These are phyloP conservation scores for Triangularia setosa DNA, from an alignment of 2,329 filamentous ascomycete species.

Conservation along the genomic window DNA sequence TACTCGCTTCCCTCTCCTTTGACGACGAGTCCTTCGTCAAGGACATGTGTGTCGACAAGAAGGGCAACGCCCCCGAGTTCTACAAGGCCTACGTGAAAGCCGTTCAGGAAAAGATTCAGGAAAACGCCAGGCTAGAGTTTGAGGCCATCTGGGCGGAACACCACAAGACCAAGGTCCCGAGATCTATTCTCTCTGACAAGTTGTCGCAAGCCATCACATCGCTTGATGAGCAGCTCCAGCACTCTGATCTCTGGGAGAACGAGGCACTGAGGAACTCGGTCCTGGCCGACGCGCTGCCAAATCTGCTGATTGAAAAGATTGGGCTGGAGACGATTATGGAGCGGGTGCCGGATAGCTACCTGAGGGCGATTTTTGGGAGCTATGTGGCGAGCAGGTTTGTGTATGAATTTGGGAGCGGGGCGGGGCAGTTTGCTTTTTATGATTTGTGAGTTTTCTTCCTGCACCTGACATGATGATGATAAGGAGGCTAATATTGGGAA, in stretches of 20 bases:
- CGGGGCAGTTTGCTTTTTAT: conserved; percentile 97
- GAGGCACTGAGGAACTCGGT: conserved; percentile 72
- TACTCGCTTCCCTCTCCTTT: conserved; percentile 90
- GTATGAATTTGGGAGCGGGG: conserved; percentile 88
- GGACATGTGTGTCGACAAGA: conserved; percentile 83
- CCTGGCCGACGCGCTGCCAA: conserved; percentile 79
- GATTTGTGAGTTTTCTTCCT: conserved; percentile 70
- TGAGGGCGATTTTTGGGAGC: conserved; percentile 92
- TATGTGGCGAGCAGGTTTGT: conserved; percentile 94
- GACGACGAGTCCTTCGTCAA: conserved; percentile 83
- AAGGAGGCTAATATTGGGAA: conserved; percentile 31
- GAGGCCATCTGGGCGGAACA: conserved; percentile 98
- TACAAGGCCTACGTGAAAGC: conserved; percentile 90
- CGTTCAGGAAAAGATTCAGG: conserved; percentile 85
- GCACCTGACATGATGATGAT: neutral
- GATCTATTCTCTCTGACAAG: conserved; percentile 86
- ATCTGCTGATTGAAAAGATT: conserved; percentile 80
- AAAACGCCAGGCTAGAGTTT: conserved; percentile 90
- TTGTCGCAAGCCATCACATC: conserved; percentile 92
- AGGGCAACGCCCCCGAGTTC: conserved; percentile 76
- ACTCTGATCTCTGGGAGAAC: conserved; percentile 87
- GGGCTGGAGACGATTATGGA: conserved; percentile 82
- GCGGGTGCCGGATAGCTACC: conserved; percentile 86
- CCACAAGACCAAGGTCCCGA: conserved; percentile 70
- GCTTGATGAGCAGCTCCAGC: conserved; percentile 92